Base-by-base conservation (phyloP, 2,329 filamentous ascomycete species). In the Pseudopithomyces chartarum region DNA sequence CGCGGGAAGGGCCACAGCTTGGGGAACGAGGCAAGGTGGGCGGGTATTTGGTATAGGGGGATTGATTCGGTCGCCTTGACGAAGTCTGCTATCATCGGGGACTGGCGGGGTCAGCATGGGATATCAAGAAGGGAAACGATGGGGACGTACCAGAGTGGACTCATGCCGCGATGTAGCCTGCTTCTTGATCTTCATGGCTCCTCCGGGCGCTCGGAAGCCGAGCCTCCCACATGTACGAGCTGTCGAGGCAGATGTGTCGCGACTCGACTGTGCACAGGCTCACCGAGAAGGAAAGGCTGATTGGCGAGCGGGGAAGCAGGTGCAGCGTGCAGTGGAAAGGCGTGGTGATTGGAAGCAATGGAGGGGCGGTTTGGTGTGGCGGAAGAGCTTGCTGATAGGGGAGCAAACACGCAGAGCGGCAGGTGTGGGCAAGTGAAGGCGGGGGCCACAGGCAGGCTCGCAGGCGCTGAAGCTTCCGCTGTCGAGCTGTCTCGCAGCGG, bases 1-100 rank as follows among this genome's bases (percentile, higher is more conserved):
- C 94, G 87, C 38, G 94, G 94, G 71, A 98, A 96, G 2, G 93
- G 92, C 95, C 95, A 99, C 84, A 89, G 84, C 62, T 88, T 88
- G 56, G 94, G 92, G 73, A 98, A 98, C 54, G 84, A 85, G 67
- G 84, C 83, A 63, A 99, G 89, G 64, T 90, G 86, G 67, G 85
- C 80, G 65, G 92, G 91, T 64, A 99, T 84, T 73, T 90, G 85
- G 68, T 89, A 87, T 68, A 97, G 80, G 46, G 92, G 85, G 63
- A 85, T 82, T 56, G 84, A 84, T 64, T 87, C 87, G 48, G 90
- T 87, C 64, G 83, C 82, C 68, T 88, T 82, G 69, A 97, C 89
- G 73, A 93, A 98, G 52, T 89, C 84, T 76, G 89, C 85, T 63
- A 98, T 85, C 83, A 90, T 96, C 65, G 92, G 89, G 76, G 95